Evolutionary conservation across 2,329 filamentous ascomycete genomes (phyloP).

Genomic region (Neofusicoccum sp.): DNA sequence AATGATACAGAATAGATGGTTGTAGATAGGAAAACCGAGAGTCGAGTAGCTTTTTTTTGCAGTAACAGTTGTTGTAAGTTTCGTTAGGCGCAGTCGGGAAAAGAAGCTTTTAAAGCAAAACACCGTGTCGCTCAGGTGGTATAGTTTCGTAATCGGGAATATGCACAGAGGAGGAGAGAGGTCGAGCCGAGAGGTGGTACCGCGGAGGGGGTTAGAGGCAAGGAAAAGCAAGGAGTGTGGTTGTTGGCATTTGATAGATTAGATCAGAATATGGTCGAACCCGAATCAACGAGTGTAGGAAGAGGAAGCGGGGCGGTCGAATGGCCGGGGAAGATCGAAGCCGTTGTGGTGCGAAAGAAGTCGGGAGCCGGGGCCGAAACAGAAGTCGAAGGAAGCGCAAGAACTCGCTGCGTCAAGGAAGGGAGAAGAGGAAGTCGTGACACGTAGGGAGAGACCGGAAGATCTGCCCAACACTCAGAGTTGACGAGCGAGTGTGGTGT

Average conservation of each 20-base stretch:
- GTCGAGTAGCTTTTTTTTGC: constrained; percentile 15
- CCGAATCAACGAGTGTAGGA: constrained; percentile 40
- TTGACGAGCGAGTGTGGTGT: constrained; percentile 7
- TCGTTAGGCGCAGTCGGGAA: constrained; percentile 21
- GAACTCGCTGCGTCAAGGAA: constrained; percentile 35
- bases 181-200: constrained; percentile 13
- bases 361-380: constrained; percentile 24
- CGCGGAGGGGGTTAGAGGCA: constrained; percentile 30
- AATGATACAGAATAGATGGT: constrained; percentile 21
- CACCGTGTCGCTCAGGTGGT: constrained; percentile 29
- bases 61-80: constrained; percentile 22
- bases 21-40: constrained; percentile 14
- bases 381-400: constrained; percentile 25
- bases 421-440: constrained; percentile 35
- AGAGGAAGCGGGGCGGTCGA: constrained; percentile 24
- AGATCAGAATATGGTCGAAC: constrained; percentile 37
- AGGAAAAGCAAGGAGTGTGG: constrained; percentile 46
- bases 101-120: constrained; percentile 26
- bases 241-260: constrained; percentile 44
- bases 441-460: constrained; percentile 26
- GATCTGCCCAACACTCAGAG: constrained; percentile 9
- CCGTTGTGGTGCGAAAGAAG: constrained; percentile 20
- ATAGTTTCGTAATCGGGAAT: constrained; percentile 19
- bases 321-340: neutral
- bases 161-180: constrained; percentile 19